Evolutionary conservation across 768 basidiomycete species (phyloP), one percentile per base, ranked within the genome.

Genomic region (Mycena haematopus): DNA sequence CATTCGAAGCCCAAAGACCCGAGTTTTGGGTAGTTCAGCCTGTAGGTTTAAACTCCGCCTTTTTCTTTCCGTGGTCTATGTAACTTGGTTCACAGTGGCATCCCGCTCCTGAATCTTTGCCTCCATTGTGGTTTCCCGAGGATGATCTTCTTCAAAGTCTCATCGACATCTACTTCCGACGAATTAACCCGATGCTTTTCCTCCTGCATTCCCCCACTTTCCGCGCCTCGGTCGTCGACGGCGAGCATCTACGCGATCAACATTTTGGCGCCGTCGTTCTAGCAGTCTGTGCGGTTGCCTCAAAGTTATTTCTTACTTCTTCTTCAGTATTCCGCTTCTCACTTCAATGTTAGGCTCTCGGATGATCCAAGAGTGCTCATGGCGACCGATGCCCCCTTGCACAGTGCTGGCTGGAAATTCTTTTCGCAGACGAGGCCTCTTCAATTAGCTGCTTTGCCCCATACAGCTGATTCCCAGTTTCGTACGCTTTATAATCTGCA

Each of bases 151-250:
- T 59, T 24, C 22, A 45, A 17, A 36, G 17, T 42, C 52, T 61
- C 27, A 57, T 63, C 46, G 75, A 82, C 31, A 73, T 85, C 17
- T 92, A 86, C 71, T 94, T 93, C 67, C 69, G 71, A 0, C 68
- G 80, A 38, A 56, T 82, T 53, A 88, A 92, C 65, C 60, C 74
- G 15, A 70, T 80, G 40, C 65, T 80, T 6, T 90, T 91, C 0
- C 72, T 93, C 8, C 74, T 95, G 8, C 92, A 93, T 68, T 80
- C 82, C 1, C 85, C 86, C 0, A 83, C 82, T 13, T 93, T 93
- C 67, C 77, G 61, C 74, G 76, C 24, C 78, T 80, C 44, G 64
- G 88, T 24, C 65, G 67, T 1, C 73, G 79, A 7, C 78, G 80
- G 1, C 69, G 83, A 54, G 14, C 85, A 91, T 71, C 69, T 81